A percentile compares a stretch with the other conserved stretches of the same genome.
These are phyloP conservation scores for Alternaria triticina DNA, from an alignment of 2,329 filamentous ascomycete genomes.

Conservation along the genomic window DNA sequence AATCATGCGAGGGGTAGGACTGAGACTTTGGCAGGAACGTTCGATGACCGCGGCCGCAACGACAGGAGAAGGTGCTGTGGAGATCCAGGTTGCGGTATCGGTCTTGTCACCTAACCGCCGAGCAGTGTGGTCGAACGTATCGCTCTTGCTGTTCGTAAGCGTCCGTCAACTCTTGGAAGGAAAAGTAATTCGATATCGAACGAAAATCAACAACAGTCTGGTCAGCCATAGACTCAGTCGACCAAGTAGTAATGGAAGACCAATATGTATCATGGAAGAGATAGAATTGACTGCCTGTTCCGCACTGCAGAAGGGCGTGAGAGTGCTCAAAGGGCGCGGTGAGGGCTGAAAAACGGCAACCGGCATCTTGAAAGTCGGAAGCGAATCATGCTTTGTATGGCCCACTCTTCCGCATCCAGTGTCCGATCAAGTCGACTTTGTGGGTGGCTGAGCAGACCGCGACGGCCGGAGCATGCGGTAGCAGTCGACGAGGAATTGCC, in stretches of 20 bases:
- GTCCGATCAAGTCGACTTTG: background rate
- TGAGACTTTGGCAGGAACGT: background rate
- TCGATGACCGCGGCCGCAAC: background rate
- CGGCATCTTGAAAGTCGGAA: background rate
- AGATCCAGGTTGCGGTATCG: background rate
- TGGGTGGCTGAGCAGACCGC: background rate
- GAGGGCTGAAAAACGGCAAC: background rate
- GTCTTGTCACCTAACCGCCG: background rate
- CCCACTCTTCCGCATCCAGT: background rate
- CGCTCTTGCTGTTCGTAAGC: background rate
- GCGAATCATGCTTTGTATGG: background rate
- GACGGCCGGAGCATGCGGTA: constrained; percentile 41
- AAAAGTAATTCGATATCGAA: background rate
- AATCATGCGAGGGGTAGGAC: constrained; percentile 11
- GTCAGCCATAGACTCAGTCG: background rate
- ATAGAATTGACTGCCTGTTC: background rate
- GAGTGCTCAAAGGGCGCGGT: background rate
- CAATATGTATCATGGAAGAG: background rate
- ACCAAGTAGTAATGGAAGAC: too few species aligned
- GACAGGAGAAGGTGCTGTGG: background rate
- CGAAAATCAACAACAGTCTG: background rate
- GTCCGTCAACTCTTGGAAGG: background rate
- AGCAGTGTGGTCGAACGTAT: background rate
- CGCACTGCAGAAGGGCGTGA: background rate
- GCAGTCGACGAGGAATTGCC: constrained; percentile 40